Evolutionary conservation across 352 stramenopile species (phyloP), one percentile per base, ranked within the genome.

Genomic region (Globisporangium paddicum): DNA sequence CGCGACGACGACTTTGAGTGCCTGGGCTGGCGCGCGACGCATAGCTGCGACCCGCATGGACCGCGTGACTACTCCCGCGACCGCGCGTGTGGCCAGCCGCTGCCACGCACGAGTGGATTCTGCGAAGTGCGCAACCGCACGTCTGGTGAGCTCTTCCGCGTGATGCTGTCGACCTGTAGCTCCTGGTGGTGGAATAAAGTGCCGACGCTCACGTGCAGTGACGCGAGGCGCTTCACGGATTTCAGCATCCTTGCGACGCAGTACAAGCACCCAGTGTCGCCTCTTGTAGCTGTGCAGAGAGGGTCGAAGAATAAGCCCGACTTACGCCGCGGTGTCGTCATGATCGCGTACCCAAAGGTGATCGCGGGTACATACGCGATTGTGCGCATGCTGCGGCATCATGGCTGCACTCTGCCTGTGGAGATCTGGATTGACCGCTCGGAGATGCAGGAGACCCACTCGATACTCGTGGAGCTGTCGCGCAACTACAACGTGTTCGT

Each of bases 91-190:
- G 55, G 74, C 30, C 50, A 82, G 37, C 62, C 64, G 11, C 71
- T 86, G 45, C 52, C 75, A 19, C 68, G 72, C 47, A 68, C 68
- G 18, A 77, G 65, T 37, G 81, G 81, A 44, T 89, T 75, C 57
- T 91, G 82, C 49, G 77, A 89, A 59, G 68, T 91, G 51, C 67
- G 73, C 45, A 87, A 89, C 60, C 68, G 66, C 42, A 79, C 73
- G 35, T 87, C 77, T 1, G 77, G 79, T 21, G 51, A 73, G 35
- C 56, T 66, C 1, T 40, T 79, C 9, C 77, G 68, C 50, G 68
- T 89, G 32, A 91, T 91, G 81, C 55, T 83, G 50, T 51, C 71
- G 30, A 89, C 77, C 16, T 88, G 79, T 66, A 80, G 82, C 62
- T 79, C 69, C 49, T 88, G 74, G 76, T 72, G 72, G 26, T 84